Base-by-base conservation (phyloP, 1,284 basidiomycete genomes). In the Rhodotorula sp. region DNA sequence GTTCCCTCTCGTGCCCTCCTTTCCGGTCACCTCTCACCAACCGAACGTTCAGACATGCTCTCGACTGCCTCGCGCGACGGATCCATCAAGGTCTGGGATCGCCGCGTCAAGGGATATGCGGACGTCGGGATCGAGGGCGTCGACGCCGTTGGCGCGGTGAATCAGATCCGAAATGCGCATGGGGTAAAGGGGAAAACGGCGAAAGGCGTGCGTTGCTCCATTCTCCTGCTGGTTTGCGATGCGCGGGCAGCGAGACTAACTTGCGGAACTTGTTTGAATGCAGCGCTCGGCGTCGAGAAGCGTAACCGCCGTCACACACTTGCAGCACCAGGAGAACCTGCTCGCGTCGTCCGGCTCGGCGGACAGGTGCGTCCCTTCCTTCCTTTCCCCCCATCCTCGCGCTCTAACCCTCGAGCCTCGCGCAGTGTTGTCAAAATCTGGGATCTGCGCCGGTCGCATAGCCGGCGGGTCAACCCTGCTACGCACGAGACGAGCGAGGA, bases 41-140 rank as follows among this genome's bases (percentile, higher is more conserved):
- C 32, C 32, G 13, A 17, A 17, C 19, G 8, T 17, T 8, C 56
- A 78, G 77, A 74, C 41, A 51, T 78, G 39, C 73, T 80, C 13
- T 72, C 78, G 7, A 78, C 75, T 21, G 79, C 77, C 10, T 77
- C 78, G 19, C 71, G 79, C 3, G 79, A 80, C 63, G 79, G 79
- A 7, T 61, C 73, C 3, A 76, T 79, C 53, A 51, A 71, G 25
- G 56, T 80, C 1, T 80, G 79, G 79, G 79, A 80, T 57, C 58
- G 70, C 3, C 76, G 78, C 1, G 66, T 76, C 22, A 64, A 66
- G 39, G 62, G 62, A 2, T 63, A 63, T 19, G 60, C 70, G 1
- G 69, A 66, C 65, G 37, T 44, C 27, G 21, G 54, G n/a, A 55
- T 65, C 27, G 69, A 57, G 22, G 44, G 39, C 36, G 62, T 12